These are phyloP conservation scores for Scheffersomyces parashehatae DNA, from an alignment of 1,139 yeast genomes.

Conservation along the genomic window DNA sequence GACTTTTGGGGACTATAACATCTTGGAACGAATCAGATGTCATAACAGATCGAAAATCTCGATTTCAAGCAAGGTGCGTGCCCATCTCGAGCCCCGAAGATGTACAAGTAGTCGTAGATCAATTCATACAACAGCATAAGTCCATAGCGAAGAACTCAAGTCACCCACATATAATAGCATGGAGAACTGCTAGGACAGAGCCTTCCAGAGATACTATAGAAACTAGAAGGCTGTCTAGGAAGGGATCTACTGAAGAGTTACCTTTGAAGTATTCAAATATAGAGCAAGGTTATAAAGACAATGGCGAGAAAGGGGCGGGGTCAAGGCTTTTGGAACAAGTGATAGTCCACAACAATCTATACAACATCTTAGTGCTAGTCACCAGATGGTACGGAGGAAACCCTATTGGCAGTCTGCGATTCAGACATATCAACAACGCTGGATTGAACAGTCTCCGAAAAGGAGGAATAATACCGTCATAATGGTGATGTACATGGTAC, in stretches of 20 bases:
- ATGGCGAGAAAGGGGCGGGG: constrained; percentile 72
- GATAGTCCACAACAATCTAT: constrained; percentile 45
- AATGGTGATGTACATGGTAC: background rate
- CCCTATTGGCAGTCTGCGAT: constrained; percentile 64
- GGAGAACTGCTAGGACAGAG: constrained; percentile 50
- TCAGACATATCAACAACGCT: constrained; percentile 58
- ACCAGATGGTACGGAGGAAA: constrained; percentile 76
- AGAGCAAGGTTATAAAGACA: constrained; percentile 59
- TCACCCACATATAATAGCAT: constrained; percentile 70
- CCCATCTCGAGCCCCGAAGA: constrained; percentile 35
- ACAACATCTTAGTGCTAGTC: constrained; percentile 59
- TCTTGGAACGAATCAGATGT: constrained; percentile 33
- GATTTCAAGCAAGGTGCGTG: constrained; percentile 60
- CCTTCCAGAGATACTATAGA: constrained; percentile 7
- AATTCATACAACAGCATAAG: constrained; percentile 38
- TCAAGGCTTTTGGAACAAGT: constrained; percentile 49
- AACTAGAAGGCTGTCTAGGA: background rate
- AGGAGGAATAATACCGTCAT: constrained; percentile 3
- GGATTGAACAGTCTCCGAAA: constrained; percentile 44
- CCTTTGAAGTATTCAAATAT: constrained; percentile 20
- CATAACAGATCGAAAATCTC: constrained; percentile 51
- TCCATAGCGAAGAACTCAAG: constrained; percentile 51
- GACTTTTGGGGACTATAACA: constrained; percentile 3
- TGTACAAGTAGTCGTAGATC: constrained; percentile 36
- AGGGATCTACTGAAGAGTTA: background rate